Base-by-base conservation (phyloP, 2,329 filamentous ascomycete species). In the Colletotrichum falcatum region DNA sequence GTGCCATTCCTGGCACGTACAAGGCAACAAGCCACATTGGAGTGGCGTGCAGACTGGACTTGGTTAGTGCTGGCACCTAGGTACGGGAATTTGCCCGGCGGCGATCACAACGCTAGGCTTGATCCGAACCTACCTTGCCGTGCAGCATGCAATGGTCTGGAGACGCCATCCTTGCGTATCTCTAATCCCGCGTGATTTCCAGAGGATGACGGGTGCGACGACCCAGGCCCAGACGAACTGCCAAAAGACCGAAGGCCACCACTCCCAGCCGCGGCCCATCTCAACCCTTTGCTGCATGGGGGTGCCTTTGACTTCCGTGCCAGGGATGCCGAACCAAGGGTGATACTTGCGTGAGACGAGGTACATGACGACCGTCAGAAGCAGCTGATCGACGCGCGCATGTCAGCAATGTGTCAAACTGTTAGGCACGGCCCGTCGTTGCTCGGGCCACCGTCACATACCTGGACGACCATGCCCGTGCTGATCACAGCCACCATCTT, bases 161-260 rank as follows among this genome's bases (percentile, higher is more conserved):
- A 86, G 76, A 14, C 89, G 84, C 90, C 90, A 92, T 66, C 89
- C 87, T 74, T 91, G 88, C 8, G 89, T 90, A 75, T 92, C 90
- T 37, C 84, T 84, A 73, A 92, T 88, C 28, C 84, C 81, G 9
- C 89, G 85, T 46, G 90, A 86, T 73, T 87, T 84, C 85, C 87
- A 91, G 5, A 92, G 84, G 72, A 91, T 83, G 74, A 86, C 82
- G 26, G 90, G 89, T 3, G 89, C 89, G 69, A 89, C 84, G 54
- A 89, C 77, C 85, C 87, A 91, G 18, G 88, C 84, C 89, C 89
- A 91, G 66, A 89, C 79, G 61, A 90, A 83, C 73, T 91, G 89
- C 89, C 89, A 91, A 62, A 90, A 82, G 54, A 90, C 85, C 0
- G 88, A 90, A 0, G 89, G 88, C 81, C 89, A 87, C 87, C 91